These are phyloP conservation scores for Cladosporium sp. DNA, from an alignment of 2,329 filamentous ascomycete species.

Conservation along the genomic window DNA sequence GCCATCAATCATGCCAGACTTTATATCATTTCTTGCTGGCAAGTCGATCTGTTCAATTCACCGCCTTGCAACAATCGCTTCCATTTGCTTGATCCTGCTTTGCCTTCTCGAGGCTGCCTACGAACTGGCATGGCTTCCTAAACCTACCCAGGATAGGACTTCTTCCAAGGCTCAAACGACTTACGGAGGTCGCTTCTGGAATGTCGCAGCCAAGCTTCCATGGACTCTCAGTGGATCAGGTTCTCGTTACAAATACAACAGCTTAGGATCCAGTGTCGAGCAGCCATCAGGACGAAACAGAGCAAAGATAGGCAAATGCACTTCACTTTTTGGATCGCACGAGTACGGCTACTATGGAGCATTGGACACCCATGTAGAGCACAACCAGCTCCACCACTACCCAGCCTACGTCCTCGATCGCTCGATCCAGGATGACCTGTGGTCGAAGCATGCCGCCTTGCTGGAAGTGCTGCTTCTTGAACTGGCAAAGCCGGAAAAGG, in stretches of 20 bases:
- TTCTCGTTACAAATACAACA: background rate
- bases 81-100: background rate
- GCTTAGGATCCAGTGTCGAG: background rate
- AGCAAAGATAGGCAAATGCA: background rate
- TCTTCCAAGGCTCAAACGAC: background rate
- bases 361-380: background rate
- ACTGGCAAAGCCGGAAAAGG: background rate
- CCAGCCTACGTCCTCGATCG: conserved; percentile 4
- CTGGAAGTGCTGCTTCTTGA: conserved; percentile 9
- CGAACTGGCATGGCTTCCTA: background rate
- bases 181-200: background rate
- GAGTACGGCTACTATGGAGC: background rate
- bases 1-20: too few species aligned
- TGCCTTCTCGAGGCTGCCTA: background rate
- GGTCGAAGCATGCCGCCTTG: conserved; percentile 1
- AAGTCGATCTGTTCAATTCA: background rate
- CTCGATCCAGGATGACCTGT: background rate
- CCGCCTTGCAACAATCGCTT: background rate
- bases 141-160: background rate
- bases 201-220: background rate
- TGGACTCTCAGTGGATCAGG: background rate
- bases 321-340: background rate
- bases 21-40: too few species aligned
- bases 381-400: background rate
- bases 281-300: background rate